These are phyloP conservation scores for Pythium periplocum DNA, from an alignment of 352 stramenopile species.

Conservation along the genomic window DNA sequence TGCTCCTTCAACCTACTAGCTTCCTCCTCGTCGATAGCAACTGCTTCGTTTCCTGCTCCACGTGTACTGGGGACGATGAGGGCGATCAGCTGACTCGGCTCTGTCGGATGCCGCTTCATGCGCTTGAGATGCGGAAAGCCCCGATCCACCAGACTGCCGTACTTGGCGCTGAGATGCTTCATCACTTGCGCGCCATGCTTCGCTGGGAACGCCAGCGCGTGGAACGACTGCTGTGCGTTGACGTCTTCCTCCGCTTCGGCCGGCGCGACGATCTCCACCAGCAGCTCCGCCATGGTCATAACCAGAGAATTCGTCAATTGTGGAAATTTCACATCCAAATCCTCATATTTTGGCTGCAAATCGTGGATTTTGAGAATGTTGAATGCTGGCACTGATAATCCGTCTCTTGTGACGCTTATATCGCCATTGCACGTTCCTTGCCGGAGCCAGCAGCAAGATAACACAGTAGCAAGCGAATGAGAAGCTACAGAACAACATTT, in stretches of 20 bases:
- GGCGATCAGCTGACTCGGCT: conserved; percentile 37
- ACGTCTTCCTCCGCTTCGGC: conserved; percentile 19
- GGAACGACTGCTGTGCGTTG: conserved; percentile 62
- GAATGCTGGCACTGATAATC: too few relatives aligned
- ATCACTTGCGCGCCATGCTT: conserved; percentile 60
- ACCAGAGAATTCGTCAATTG: background rate
- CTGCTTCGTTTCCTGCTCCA: conserved; percentile 1
- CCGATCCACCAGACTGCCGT: conserved; percentile 48
- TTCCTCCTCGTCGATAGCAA: background rate
- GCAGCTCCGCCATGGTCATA: conserved; percentile 9
- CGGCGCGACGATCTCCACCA: conserved; percentile 40
- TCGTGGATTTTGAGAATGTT: too few relatives aligned
- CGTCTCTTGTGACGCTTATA: too few relatives aligned
- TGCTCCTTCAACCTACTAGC: conserved; percentile 21
- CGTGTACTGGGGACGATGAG: conserved; percentile 36
- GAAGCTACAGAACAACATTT: too few relatives aligned
- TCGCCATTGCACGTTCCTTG: too few relatives aligned
- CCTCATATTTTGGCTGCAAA: too few relatives aligned
- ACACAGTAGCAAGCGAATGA: too few relatives aligned
- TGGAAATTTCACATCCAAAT: too few relatives aligned
- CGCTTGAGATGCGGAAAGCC: conserved; percentile 80
- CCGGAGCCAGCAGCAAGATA: too few relatives aligned
- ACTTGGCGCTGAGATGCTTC: conserved; percentile 42
- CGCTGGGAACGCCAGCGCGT: conserved; percentile 63
- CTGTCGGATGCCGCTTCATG: conserved; percentile 61